Evolutionary conservation across 2,329 filamentous ascomycete species (phyloP).

Genomic region (Monosporascus sp.): DNA sequence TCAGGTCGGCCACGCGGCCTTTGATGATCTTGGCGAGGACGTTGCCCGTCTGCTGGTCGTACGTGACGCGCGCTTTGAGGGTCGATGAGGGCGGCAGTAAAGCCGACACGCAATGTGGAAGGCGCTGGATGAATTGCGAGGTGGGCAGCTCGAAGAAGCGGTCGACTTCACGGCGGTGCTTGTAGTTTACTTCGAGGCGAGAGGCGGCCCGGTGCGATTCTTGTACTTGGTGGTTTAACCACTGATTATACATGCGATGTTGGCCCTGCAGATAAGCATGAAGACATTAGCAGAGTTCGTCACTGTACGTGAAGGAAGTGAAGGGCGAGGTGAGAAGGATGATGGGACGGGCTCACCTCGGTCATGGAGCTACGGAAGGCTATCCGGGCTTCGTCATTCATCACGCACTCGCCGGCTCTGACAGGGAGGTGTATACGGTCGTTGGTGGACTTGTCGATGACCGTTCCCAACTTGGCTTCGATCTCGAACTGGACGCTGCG

Average conservation of each 20-base stretch:
- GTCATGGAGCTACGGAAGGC: constrained; percentile 88
- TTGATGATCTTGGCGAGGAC: constrained; percentile 86
- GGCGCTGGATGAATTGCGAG: constrained; percentile 45
- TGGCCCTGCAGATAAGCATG: constrained; percentile 51
- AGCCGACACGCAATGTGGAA: constrained; percentile 61
- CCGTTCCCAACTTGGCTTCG: constrained; percentile 84
- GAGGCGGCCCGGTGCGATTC: constrained; percentile 46
- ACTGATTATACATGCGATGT: constrained; percentile 79
- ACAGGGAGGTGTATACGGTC: constrained; percentile 65
- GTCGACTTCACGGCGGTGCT: constrained; percentile 78
- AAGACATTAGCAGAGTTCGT: neutral
- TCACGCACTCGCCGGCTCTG: constrained; percentile 60
- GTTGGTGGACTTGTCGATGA: constrained; percentile 69
- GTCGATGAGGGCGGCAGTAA: constrained; percentile 54
- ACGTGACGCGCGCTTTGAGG: constrained; percentile 67
- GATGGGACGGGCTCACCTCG: constrained; percentile 53
- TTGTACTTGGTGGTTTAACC: constrained; percentile 66
- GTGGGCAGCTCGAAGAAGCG: constrained; percentile 73
- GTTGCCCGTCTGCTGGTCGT: constrained; percentile 66
- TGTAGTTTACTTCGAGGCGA: constrained; percentile 68
- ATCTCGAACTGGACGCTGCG: constrained; percentile 78
- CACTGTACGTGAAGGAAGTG: neutral
- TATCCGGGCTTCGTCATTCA: constrained; percentile 56
- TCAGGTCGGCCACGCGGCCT: constrained; percentile 79
- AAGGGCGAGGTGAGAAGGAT: neutral